phyloP scores from a whole-genome alignment of 2,329 filamentous ascomycete genomes.

The Fonsecaea pedrosoi region DNA sequence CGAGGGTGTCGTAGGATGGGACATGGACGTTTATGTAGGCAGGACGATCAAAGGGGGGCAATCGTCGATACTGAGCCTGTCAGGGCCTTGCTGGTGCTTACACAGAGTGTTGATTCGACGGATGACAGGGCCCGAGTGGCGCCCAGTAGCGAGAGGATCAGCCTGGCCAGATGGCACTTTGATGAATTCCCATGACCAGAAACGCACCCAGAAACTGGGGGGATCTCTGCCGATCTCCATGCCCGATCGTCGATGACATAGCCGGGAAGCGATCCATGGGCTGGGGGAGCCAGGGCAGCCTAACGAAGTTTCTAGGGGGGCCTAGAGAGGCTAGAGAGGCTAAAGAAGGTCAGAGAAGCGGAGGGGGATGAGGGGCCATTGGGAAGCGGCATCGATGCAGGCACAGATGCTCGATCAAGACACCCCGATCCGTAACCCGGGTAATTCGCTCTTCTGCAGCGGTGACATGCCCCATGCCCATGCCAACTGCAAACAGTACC shows the following conservation, averaged over 20 bases:
- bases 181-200: slow-evolving; percentile 20
- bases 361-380: background rate
- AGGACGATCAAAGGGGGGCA: background rate
- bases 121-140: background rate
- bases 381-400: slow-evolving; percentile 5
- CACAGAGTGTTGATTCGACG: slow-evolving; percentile 12
- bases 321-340: background rate
- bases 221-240: slow-evolving; percentile 6
- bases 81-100: background rate
- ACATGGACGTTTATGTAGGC: background rate
- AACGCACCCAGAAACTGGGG: slow-evolving; percentile 17
- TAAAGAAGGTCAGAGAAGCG: background rate
- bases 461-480: background rate
- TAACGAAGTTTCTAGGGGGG: background rate
- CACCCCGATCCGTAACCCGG: background rate
- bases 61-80: slow-evolving; percentile 1
- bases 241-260: slow-evolving; percentile 19
- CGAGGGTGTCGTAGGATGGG: background rate
- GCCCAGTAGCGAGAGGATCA: slow-evolving; percentile 7
- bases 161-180: slow-evolving; percentile 24
- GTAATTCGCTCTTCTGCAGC: background rate
- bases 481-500: slow-evolving; percentile 1
- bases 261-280: background rate
- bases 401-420: slow-evolving; percentile 12
- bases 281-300: background rate